phyloP scores from a whole-genome alignment of 768 basidiomycete species.

The Tulasnella sp. region DNA sequence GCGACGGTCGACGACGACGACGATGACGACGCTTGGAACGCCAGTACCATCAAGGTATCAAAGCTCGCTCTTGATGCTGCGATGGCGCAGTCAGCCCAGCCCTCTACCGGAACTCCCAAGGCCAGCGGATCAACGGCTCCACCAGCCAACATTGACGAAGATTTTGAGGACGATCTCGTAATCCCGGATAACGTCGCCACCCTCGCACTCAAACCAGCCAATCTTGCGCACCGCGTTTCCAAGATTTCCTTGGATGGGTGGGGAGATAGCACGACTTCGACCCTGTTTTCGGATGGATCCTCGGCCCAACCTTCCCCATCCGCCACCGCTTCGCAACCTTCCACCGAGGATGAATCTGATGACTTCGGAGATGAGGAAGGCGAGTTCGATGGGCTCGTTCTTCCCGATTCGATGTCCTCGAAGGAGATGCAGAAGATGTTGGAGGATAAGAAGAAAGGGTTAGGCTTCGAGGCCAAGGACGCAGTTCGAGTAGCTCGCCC shows the following conservation, averaged over 20 bases:
- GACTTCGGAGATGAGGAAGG: constrained; percentile 56
- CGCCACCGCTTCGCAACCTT: constrained; percentile 57
- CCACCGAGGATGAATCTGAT: constrained; percentile 68
- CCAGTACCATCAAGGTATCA: constrained; percentile 80
- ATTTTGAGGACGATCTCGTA: constrained; percentile 81
- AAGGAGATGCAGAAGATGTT: constrained; percentile 56
- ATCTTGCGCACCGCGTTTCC: constrained; percentile 71
- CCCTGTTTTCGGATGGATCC: constrained; percentile 79
- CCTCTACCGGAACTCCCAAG: constrained; percentile 47
- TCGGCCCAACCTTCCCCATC: constrained; percentile 70
- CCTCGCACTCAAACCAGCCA: constrained; percentile 75
- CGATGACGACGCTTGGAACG: constrained; percentile 67
- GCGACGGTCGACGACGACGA: constrained; percentile 69
- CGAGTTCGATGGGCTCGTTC: constrained; percentile 78
- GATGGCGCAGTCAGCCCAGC: constrained; percentile 40
- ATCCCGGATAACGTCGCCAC: constrained; percentile 79
- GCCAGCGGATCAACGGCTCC: constrained; percentile 39
- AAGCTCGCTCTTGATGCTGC: constrained; percentile 9
- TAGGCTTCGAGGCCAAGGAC: constrained; percentile 54
- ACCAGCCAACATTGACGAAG: constrained; percentile 51
- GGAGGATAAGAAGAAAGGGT: constrained; percentile 58
- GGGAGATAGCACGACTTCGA: constrained; percentile 78
- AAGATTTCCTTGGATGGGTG: constrained; percentile 81
- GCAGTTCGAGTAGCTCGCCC: constrained; percentile 57
- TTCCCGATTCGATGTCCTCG: constrained; percentile 71